Conservation (phyloP, 805 yeast species). For the Yarrowia keelungensis region DNA sequence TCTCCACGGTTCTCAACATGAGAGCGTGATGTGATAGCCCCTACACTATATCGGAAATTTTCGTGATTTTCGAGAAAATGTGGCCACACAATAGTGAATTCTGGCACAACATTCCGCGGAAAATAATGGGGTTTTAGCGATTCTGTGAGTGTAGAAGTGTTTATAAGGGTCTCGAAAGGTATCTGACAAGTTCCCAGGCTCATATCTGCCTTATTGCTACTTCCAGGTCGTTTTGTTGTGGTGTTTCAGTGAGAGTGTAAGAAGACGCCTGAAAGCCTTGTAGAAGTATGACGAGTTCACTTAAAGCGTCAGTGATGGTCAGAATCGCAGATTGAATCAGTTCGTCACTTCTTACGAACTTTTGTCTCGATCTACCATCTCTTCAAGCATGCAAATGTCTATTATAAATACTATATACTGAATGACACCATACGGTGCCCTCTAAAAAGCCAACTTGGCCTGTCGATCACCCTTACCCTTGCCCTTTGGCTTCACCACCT, state of each 20-base stretch:
- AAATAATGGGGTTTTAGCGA: too few relatives aligned
- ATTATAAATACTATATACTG: slow-evolving; percentile 7
- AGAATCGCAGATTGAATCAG: background rate
- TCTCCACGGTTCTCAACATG: slow-evolving; percentile 32
- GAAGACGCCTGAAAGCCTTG: too few relatives aligned
- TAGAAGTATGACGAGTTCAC: too few relatives aligned
- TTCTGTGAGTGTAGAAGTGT: too few relatives aligned
- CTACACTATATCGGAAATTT: slow-evolving; percentile 30
- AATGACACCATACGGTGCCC: too few relatives aligned
- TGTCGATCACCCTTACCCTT: slow-evolving; percentile 15
- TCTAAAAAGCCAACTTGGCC: slow-evolving; percentile 15
- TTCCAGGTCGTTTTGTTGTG: too few relatives aligned
- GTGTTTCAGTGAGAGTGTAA: too few relatives aligned
- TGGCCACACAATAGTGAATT: background rate
- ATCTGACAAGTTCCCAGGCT: background rate
- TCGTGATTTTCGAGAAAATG: background rate
- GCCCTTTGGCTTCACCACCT: slow-evolving; percentile 31
- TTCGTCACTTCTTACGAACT: background rate
- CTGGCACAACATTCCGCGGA: background rate
- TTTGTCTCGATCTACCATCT: background rate
- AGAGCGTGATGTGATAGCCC: slow-evolving; percentile 37
- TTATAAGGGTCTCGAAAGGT: background rate
- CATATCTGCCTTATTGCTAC: too few relatives aligned
- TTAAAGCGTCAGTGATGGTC: too few relatives aligned
- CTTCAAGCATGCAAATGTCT: slow-evolving; percentile 6